These are phyloP conservation scores for Cystofilobasidium capitatum DNA, from an alignment of 768 basidiomycete genomes.

Conservation along the genomic window DNA sequence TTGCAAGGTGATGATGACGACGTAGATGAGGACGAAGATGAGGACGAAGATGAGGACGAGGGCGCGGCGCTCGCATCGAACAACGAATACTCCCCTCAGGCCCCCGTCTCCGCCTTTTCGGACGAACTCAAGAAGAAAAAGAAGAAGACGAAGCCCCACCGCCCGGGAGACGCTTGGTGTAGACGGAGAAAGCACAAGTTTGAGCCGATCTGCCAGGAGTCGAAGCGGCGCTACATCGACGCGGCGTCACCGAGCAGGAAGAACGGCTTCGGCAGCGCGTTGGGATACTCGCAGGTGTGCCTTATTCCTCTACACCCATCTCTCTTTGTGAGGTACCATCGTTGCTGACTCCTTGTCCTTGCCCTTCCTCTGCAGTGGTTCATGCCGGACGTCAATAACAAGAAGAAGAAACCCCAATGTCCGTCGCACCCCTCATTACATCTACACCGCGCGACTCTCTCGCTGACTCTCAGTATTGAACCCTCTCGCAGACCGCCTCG, in stretches of 20 bases:
- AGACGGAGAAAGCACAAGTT: slow-evolving; percentile 35
- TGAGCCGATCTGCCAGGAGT: slow-evolving; percentile 38
- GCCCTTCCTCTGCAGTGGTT: slow-evolving; percentile 48
- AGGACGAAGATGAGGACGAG: slow-evolving; percentile 28
- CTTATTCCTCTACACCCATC: too few species aligned
- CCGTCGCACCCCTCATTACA: slow-evolving; percentile 31
- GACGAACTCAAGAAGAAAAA: slow-evolving; percentile 34
- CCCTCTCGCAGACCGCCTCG: slow-evolving; percentile 29
- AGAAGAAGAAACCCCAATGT: slow-evolving; percentile 52
- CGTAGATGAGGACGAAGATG: slow-evolving; percentile 2
- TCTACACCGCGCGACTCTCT: slow-evolving; percentile 15
- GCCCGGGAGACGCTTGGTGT: slow-evolving; percentile 46
- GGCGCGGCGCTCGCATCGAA: slow-evolving; percentile 9
- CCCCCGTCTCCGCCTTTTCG: slow-evolving; percentile 1
- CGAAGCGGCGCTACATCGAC: slow-evolving; percentile 46
- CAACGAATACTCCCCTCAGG: not conserved
- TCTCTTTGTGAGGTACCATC: too few species aligned
- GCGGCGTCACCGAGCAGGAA: slow-evolving; percentile 57
- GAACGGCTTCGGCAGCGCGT: slow-evolving; percentile 60
- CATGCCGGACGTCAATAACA: slow-evolving; percentile 50
- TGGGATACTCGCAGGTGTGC: slow-evolving; percentile 74
- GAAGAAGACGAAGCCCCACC: slow-evolving; percentile 50
- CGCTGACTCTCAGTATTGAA: not conserved
- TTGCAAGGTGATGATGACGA: slow-evolving; percentile 23
- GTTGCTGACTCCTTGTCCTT: not conserved